Evolutionary conservation across 2,329 filamentous ascomycete species (phyloP).

Genomic region (Aspergillus ochraceus): DNA sequence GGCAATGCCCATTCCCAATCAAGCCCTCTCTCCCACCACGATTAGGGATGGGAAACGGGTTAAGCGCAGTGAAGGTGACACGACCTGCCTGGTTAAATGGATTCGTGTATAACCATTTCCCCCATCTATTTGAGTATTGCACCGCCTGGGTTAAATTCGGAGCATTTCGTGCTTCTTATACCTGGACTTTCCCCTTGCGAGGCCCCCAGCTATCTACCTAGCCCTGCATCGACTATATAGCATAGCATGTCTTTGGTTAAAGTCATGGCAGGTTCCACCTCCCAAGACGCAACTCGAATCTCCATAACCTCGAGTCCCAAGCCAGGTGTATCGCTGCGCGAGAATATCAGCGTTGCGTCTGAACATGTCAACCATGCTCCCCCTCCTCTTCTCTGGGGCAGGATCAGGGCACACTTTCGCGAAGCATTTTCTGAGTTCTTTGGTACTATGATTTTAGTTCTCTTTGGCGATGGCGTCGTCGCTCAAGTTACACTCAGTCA

Average conservation of each 20-base stretch:
- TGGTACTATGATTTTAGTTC: constrained; percentile 65
- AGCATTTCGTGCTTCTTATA: neutral
- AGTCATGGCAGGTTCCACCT: constrained; percentile 6
- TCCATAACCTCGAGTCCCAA: constrained; percentile 21
- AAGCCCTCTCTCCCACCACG: neutral
- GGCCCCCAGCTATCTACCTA: neutral
- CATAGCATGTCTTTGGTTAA: neutral
- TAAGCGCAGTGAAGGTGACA: constrained; percentile 8
- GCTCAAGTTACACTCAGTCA: constrained; percentile 65
- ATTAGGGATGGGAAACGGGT: neutral
- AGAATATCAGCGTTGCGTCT: constrained; percentile 9
- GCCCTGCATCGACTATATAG: neutral
- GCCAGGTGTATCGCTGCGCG: constrained; percentile 16
- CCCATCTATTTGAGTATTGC: neutral
- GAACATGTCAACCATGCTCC: constrained; percentile 4
- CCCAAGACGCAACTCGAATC: constrained; percentile 19
- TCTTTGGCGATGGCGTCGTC: constrained; percentile 71
- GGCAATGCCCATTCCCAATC: neutral
- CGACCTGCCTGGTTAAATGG: constrained; percentile 4
- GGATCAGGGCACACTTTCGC: constrained; percentile 51
- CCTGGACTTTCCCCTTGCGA: neutral
- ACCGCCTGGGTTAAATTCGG: neutral
- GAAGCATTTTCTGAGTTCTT: constrained; percentile 68
- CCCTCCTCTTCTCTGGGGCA: constrained; percentile 51
- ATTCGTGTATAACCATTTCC: constrained; percentile 2